Evolutionary conservation across 768 basidiomycete genomes (phyloP).

Genomic region (Naganishia onofrii): DNA sequence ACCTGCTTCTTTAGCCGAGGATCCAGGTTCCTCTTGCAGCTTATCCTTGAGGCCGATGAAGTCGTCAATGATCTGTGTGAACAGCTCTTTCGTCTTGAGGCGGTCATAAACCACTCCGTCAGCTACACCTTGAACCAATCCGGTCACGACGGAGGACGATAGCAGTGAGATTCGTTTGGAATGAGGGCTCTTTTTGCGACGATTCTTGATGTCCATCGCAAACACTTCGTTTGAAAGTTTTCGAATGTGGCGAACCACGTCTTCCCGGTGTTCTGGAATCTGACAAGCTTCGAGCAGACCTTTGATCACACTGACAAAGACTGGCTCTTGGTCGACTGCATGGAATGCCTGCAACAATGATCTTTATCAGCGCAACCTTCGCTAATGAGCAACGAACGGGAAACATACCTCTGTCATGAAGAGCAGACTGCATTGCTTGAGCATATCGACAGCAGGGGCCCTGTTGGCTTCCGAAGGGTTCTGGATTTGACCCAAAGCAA

Average conservation of each 20-base stretch:
- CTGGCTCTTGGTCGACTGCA: constrained; percentile 69
- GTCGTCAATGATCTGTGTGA: constrained; percentile 65
- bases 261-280: constrained; percentile 59
- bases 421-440: constrained; percentile 28
- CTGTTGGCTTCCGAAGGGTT: constrained; percentile 24
- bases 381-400: constrained; percentile 57
- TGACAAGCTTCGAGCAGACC: constrained; percentile 75
- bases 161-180: constrained; percentile 48
- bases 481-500: constrained; percentile 19
- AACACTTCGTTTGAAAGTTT: constrained; percentile 24
- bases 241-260: constrained; percentile 44
- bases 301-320: constrained; percentile 68
- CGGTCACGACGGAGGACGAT: constrained; percentile 61
- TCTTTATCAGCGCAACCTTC: constrained; percentile 47
- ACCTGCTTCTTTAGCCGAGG: constrained; percentile 36
- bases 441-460: constrained; percentile 21
- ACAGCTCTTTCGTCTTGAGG: constrained; percentile 61
- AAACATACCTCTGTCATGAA: constrained; percentile 19
- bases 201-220: constrained; percentile 30
- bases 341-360: constrained; percentile 10
- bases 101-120: constrained; percentile 42
- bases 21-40: constrained; percentile 8
- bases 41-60: constrained; percentile 55
- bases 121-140: constrained; percentile 71
- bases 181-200: constrained; percentile 39